Evolutionary conservation across 495 filamentous ascomycete genomes (phyloP), one percentile per base, ranked within the genome.

Genomic region (Lepidopterella palustris): DNA sequence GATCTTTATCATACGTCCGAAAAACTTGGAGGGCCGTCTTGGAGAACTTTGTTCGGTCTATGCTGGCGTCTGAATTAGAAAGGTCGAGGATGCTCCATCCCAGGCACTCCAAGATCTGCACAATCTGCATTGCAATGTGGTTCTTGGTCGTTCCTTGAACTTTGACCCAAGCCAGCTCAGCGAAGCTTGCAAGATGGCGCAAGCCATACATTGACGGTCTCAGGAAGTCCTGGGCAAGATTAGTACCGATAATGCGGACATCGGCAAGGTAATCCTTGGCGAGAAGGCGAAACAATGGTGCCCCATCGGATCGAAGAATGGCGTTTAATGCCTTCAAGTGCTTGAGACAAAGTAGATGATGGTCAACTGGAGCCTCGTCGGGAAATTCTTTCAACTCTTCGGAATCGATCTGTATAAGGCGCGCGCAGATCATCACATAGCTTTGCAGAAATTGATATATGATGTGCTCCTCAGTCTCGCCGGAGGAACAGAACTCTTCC

Each of bases 371-470:
- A 53, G 42, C 42, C 13, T 53, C 52, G 0, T 10, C 9, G 15
- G 26, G 11, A 15, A 5, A 59, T 1, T 21, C 20, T 24, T 45
- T 31, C 3, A 68, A 29, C 6, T 39, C 26, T 10, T 49, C 29
- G 15, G 53, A 50, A 53, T 68, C 65, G 8, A 58, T 50, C 45
- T 59, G 51, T 1, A 64, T 20, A 15, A 68, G 27, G n/a, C 50
- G 61, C 11, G 58, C 39, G 52, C 58, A 64, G 5, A 64, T n/a
- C 40, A 29, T 53, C 23, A 64, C n/a, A 31, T 68, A 68, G 35
- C 42, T 53, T 23, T 15, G 10, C 0, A 67, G 45, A 42, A 63
- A 61, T 5, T 26, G 28, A 29, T 21, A 31, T 40, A 67, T 54
- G 25, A 61, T 54, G 2, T 61, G 47, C 24, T 60, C 56, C 24